phyloP scores from a whole-genome alignment of 257 asterid species.

The Penstemon newberryi region DNA sequence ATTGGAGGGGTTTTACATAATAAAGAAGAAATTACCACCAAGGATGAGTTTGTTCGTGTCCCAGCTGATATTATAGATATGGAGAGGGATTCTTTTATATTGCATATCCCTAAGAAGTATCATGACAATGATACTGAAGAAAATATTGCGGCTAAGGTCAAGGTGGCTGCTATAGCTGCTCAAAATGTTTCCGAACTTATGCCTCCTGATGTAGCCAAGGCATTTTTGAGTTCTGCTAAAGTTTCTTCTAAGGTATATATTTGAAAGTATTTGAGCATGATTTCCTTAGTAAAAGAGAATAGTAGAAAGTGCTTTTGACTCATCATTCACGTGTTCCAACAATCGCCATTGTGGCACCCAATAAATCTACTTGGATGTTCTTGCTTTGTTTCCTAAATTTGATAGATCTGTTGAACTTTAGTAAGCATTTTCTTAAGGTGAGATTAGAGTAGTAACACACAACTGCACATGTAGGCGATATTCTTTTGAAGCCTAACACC shows the following conservation, averaged over 20 bases:
- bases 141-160: slow-evolving; percentile 47
- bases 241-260: slow-evolving; percentile 70
- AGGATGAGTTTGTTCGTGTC: slow-evolving; percentile 77
- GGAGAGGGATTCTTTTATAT: slow-evolving; percentile 82
- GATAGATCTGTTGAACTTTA: too few relatives aligned
- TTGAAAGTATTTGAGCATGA: too few relatives aligned
- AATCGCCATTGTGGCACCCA: too few relatives aligned
- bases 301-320: too few relatives aligned
- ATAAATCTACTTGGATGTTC: too few relatives aligned
- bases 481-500: too few relatives aligned
- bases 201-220: slow-evolving; percentile 96
- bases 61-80: slow-evolving; percentile 70
- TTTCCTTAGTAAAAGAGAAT: too few relatives aligned
- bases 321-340: too few relatives aligned
- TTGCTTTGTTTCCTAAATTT: too few relatives aligned
- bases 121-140: slow-evolving; percentile 58
- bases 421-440: too few relatives aligned
- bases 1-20: slow-evolving; percentile 88
- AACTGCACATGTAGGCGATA: too few relatives aligned
- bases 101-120: slow-evolving; percentile 64
- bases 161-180: slow-evolving; percentile 62
- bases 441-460: too few relatives aligned
- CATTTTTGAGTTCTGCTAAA: slow-evolving; percentile 71
- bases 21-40: slow-evolving; percentile 64
- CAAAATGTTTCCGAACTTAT: slow-evolving; percentile 78